A percentile compares a stretch with the other conserved stretches of the same genome.
Evolutionary conservation across 371 early-diverging fungal genomes (phyloP).

Genomic region (Mortierella sp.): DNA sequence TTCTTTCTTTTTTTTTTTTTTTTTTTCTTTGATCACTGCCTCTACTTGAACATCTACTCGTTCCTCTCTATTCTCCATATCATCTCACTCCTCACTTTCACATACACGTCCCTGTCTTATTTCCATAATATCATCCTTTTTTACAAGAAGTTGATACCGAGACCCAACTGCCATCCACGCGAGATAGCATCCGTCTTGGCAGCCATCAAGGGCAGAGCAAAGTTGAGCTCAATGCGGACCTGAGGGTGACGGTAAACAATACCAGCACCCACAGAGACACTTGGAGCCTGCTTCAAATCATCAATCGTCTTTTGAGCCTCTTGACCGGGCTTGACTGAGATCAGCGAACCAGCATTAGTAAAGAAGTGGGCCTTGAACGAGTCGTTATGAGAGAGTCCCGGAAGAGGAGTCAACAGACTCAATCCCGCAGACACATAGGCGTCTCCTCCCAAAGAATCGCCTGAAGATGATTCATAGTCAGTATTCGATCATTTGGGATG

Average conservation of each 20-base stretch:
- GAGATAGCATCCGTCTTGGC: constrained; percentile 78
- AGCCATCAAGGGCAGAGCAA: constrained; percentile 84
- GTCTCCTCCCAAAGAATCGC: constrained; percentile 91
- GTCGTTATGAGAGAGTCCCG: constrained; percentile 64
- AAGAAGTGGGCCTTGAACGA: constrained; percentile 86
- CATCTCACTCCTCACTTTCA: too few species aligned
- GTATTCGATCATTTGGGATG: background rate
- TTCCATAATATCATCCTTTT: too few species aligned
- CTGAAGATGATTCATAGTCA: constrained; percentile 45
- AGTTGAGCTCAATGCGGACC: constrained; percentile 90
- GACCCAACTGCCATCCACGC: constrained; percentile 86
- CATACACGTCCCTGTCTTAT: too few species aligned
- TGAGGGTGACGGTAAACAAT: constrained; percentile 88
- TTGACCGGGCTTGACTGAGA: constrained; percentile 63
- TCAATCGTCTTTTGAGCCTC: constrained; percentile 44
- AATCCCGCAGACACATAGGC: constrained; percentile 82
- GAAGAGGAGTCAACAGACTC: constrained; percentile 85
- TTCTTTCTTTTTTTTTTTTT: background rate
- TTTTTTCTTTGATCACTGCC: too few species aligned
- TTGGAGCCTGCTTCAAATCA: constrained; percentile 65
- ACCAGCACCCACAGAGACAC: constrained; percentile 79
- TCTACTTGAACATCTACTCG: too few species aligned
- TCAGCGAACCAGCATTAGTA: constrained; percentile 85
- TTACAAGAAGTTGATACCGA: constrained; percentile 88
- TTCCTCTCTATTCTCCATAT: too few species aligned